These are phyloP conservation scores for Chlamydomonas incerta DNA, from an alignment of 139 green algal genomes.

Conservation along the genomic window DNA sequence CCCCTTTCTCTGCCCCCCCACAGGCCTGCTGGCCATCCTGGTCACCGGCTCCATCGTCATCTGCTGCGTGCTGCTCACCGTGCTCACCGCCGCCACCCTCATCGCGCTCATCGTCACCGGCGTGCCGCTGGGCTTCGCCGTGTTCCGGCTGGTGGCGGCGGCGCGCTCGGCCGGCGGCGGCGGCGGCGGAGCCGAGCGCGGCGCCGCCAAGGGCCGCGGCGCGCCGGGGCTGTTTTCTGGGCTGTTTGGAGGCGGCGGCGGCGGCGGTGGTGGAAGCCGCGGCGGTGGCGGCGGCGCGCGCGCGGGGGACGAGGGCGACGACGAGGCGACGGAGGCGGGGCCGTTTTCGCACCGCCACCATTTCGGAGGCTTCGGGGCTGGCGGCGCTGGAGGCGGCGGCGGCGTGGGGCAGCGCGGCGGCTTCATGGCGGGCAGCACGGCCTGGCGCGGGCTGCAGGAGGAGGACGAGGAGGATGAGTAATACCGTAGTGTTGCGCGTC, in stretches of 20 bases:
- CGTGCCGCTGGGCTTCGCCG: slow-evolving; percentile 39
- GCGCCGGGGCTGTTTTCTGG: neutral
- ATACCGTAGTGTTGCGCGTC: no score
- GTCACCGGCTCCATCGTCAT: slow-evolving; percentile 42
- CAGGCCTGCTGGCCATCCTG: slow-evolving; percentile 48
- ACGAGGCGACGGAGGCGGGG: no score
- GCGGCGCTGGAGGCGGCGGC: no score
- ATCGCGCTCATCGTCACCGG: slow-evolving; percentile 48
- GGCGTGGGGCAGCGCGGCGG: no score
- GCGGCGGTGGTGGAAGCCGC: neutral
- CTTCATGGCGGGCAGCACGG: no score
- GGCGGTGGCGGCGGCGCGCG: no score
- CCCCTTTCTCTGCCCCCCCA: neutral
- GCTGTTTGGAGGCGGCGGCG: neutral
- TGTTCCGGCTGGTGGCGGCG: slow-evolving; percentile 11
- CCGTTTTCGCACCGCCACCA: no score
- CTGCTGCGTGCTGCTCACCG: slow-evolving; percentile 37
- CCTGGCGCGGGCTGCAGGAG: no score
- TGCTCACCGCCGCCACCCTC: slow-evolving; percentile 36
- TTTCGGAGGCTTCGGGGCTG: no score
- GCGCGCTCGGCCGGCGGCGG: neutral
- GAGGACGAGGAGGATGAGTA: no score
- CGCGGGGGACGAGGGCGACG: no score
- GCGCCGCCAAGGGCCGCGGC: neutral
- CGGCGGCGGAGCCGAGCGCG: neutral